Evolutionary conservation across 2,329 filamentous ascomycete species (phyloP).

Genomic region (Cephalotrichum gorgonifer): DNA sequence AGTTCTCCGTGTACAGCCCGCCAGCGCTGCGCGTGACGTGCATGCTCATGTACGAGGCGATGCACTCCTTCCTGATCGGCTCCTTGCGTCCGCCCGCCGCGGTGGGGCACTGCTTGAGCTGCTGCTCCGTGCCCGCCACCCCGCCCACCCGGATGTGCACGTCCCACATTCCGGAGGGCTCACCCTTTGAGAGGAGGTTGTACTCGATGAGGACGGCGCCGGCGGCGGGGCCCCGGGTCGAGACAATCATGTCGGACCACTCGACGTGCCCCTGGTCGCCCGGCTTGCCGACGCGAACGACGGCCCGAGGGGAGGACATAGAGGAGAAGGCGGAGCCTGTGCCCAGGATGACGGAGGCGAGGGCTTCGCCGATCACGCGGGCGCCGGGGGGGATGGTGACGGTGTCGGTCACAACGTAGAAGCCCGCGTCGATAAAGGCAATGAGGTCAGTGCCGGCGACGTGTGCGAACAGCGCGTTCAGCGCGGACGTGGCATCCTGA

Average conservation of each 20-base stretch:
- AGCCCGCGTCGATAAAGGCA: conserved; percentile 51
- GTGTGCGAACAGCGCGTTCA: conserved; percentile 53
- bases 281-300: conserved; percentile 54
- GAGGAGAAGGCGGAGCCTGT: conserved; percentile 45
- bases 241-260: conserved; percentile 62
- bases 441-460: conserved; percentile 41
- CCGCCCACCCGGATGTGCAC: conserved; percentile 68
- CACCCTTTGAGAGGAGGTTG: conserved; percentile 45
- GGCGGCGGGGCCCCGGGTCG: conserved; percentile 53
- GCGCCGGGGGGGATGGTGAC: conserved; percentile 34
- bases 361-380: conserved; percentile 50
- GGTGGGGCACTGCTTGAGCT: conserved; percentile 57
- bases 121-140: conserved; percentile 57
- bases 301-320: conserved; percentile 47
- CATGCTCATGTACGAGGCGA: conserved; percentile 31
- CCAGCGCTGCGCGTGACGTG: conserved; percentile 27
- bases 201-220: conserved; percentile 65
- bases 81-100: conserved; percentile 16
- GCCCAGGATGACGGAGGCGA: conserved; percentile 42
- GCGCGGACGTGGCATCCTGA: conserved; percentile 63
- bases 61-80: conserved; percentile 20
- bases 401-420: conserved; percentile 50
- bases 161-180: conserved; percentile 57
- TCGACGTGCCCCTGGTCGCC: conserved; percentile 58
- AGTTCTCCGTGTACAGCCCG: conserved; percentile 30